Evolutionary conservation across 495 filamentous ascomycete species (phyloP).

Genomic region (Penicillium diatomitis): DNA sequence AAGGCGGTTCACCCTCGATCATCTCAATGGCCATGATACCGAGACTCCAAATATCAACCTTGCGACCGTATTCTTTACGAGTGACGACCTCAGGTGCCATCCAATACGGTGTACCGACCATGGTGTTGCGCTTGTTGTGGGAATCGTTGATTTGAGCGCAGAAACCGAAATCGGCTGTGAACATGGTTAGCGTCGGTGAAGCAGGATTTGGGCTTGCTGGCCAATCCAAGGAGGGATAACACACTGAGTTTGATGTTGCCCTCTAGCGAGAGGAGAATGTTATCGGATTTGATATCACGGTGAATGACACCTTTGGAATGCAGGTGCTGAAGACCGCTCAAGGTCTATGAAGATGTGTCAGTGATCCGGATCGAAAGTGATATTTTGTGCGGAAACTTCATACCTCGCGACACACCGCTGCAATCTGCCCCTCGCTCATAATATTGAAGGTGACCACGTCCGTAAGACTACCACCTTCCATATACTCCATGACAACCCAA

Average conservation of each 20-base stretch:
- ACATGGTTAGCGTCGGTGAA: slow-evolving; percentile 18
- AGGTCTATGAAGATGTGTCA: slow-evolving; percentile 41
- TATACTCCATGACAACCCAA: slow-evolving; percentile 99
- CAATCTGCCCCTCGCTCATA: slow-evolving; percentile 96
- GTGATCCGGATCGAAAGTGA: neutral
- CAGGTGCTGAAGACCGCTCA: slow-evolving; percentile 86
- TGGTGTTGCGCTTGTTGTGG: slow-evolving; percentile 94
- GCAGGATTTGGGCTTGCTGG: neutral
- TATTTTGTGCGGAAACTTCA: slow-evolving; percentile 11
- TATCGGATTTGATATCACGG: slow-evolving; percentile 92
- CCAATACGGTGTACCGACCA: slow-evolving; percentile 99
- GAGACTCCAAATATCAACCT: slow-evolving; percentile 97
- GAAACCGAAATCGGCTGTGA: slow-evolving; percentile 90
- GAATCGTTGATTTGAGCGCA: slow-evolving; percentile 97
- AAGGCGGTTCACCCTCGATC: slow-evolving; percentile 98
- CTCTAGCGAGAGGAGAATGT: slow-evolving; percentile 88
- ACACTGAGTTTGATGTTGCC: slow-evolving; percentile 96
- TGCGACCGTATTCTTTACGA: slow-evolving; percentile 93
- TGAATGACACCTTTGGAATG: slow-evolving; percentile 92
- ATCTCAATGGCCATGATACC: slow-evolving; percentile 99
- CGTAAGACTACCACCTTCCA: slow-evolving; percentile 96
- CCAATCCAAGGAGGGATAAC: slow-evolving; percentile 22
- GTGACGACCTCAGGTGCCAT: slow-evolving; percentile 99
- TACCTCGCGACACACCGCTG: slow-evolving; percentile 85
- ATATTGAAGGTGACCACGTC: slow-evolving; percentile 99